Base-by-base conservation (phyloP, 2,329 filamentous ascomycete genomes). In the Aspergillus spinulosporus region DNA sequence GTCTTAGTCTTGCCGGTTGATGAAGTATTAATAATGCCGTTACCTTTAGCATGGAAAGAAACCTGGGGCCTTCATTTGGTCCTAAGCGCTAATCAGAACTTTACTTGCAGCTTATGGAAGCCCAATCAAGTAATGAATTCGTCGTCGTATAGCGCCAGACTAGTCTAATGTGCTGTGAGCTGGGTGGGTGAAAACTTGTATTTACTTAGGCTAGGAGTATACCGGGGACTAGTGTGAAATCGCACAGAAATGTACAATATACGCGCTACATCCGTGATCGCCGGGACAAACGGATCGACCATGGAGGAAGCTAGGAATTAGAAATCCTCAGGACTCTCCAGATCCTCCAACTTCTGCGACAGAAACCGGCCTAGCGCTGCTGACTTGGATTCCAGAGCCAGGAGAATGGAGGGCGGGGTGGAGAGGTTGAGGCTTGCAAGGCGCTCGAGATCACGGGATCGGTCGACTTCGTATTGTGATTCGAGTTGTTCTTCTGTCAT, bases 281-380 rank as follows among this genome's bases (percentile, higher is more conserved):
- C 11, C 12, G n/a, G 9, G 28, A 7, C 15, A 28, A 21, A n/a
- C 5, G 28, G 8, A 2, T 21, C 21, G 21, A 21, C 21, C 21
- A 21, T 21, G 21, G 21, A 21, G 21, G 21, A 21, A 21, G 21
- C 21, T 21, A 21, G 21, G 21, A 21, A n/a, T 29, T 34, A 47
- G 8, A 76, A 76, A 58, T 76, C 74, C 36, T 76, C 74, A 0
- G 74, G 74, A 44, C 71, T 74, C 57, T 74, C 73, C 15, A 76
- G 59, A 57, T 76, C 74, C 48, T 68, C 61, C 26, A 76, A 47
- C 49, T 76, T 76, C 50, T 74, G 70, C 8, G 72, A 65, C 9
- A 76, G 64, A 49, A 76, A 76, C 9, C 68, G 66, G 5, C 72
- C 74, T 42, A 76, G 54, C 3, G 74, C 74, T 1, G 73, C 74